Evolutionary conservation across 805 yeast genomes (phyloP).

Genomic region (Cyberlindnera nakhonratchasimensis): DNA sequence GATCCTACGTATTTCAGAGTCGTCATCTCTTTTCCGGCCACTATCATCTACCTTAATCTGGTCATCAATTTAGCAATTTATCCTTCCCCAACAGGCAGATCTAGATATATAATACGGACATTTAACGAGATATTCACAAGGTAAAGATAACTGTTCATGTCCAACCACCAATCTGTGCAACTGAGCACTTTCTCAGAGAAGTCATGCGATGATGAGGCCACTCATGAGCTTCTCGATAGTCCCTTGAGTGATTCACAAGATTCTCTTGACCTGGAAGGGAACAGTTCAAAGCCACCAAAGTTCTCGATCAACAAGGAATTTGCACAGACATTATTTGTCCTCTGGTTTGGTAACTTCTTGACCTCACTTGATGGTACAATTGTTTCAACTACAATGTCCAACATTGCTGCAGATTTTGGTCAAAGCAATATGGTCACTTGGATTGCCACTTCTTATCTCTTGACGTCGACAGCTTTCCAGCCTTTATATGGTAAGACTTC

Average conservation of each 20-base stretch:
- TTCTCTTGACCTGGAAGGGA: slow-evolving; percentile 11
- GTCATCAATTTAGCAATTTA: too few species aligned
- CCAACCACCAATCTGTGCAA: slow-evolving; percentile 3
- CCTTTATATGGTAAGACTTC: slow-evolving; percentile 69
- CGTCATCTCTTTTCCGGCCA: too few species aligned
- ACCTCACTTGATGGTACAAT: slow-evolving; percentile 59
- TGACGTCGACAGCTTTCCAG: slow-evolving; percentile 71
- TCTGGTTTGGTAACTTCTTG: slow-evolving; percentile 46
- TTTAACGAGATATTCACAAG: too few species aligned
- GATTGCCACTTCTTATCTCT: slow-evolving; percentile 69
- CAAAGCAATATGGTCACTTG: slow-evolving; percentile 52
- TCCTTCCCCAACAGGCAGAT: too few species aligned
- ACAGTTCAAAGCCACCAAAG: not conserved
- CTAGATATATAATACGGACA: too few species aligned
- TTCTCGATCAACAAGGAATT: slow-evolving; percentile 16
- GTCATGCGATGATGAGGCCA: slow-evolving; percentile 7
- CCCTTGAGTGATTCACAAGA: slow-evolving; percentile 4
- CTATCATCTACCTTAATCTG: too few species aligned
- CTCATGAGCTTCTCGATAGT: slow-evolving; percentile 5
- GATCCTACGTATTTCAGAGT: too few species aligned
- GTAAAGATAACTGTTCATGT: slow-evolving; percentile 1
- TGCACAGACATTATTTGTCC: slow-evolving; percentile 23
- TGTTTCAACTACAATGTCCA: slow-evolving; percentile 54
- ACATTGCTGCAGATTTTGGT: slow-evolving; percentile 56
- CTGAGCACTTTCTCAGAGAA: not conserved